A percentile compares a stretch with the other conserved stretches of the same genome.
phyloP scores from a whole-genome alignment of 2,329 filamentous ascomycete species.

The Arthrobotrys pseudoclavata region DNA sequence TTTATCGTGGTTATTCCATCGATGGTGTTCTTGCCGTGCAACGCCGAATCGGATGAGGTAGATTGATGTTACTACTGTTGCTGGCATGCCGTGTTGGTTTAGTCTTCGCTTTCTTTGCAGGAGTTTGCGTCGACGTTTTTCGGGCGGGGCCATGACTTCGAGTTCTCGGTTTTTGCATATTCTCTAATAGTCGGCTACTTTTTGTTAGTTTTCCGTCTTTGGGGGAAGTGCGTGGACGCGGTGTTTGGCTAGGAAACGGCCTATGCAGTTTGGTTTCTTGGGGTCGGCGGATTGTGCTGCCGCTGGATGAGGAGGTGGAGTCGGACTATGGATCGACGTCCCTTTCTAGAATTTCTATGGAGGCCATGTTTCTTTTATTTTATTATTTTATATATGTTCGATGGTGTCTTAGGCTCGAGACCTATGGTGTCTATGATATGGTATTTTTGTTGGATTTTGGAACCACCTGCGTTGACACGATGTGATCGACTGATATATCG shows the following conservation, averaged over 20 bases:
- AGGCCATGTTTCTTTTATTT: neutral
- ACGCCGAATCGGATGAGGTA: constrained; percentile 39
- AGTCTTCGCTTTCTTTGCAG: constrained; percentile 13
- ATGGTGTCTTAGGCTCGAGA: neutral
- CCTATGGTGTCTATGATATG: neutral
- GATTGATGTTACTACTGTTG: constrained; percentile 9
- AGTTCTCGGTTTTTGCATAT: neutral
- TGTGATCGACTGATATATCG: neutral
- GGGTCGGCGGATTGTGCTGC: neutral
- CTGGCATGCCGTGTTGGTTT: constrained; percentile 25
- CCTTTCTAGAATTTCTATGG: neutral
- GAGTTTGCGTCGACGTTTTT: constrained; percentile 15
- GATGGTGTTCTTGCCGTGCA: constrained; percentile 36
- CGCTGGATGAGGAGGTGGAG: neutral
- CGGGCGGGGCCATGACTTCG: neutral
- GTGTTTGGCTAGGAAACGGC: neutral
- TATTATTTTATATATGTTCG: neutral
- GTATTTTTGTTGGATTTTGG: constrained; percentile 8
- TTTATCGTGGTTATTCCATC: constrained; percentile 20
- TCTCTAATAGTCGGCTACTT: neutral
- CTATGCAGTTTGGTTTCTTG: neutral
- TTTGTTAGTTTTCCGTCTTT: constrained; percentile 30
- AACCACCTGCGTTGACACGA: neutral
- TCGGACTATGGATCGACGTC: neutral
- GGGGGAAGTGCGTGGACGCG: neutral